Percentiles rank a stretch among this genome's conserved stretches.
These are phyloP conservation scores for Solanum paucissectum DNA, from an alignment of 257 asterid species.

Conservation along the genomic window DNA sequence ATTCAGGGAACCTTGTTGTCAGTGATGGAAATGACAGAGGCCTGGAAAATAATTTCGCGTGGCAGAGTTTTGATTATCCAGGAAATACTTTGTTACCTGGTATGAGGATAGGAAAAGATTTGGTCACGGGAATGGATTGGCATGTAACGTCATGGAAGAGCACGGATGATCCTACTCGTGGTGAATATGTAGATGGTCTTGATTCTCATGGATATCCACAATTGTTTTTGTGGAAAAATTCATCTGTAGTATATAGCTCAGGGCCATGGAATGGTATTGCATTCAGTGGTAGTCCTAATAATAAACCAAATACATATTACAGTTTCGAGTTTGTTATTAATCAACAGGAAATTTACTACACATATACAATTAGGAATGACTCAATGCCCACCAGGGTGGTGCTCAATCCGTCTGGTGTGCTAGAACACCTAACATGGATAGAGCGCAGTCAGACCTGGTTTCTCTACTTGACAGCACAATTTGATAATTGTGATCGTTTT, in stretches of 20 bases:
- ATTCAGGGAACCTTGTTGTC: slow-evolving; percentile 6
- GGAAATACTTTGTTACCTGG: slow-evolving; percentile 1
- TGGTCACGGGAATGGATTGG: background rate
- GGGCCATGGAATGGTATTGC: slow-evolving; percentile 12
- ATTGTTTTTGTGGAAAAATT: background rate
- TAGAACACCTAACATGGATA: slow-evolving; percentile 4
- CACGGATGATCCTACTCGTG: slow-evolving; percentile 5
- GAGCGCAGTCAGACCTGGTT: slow-evolving; percentile 12
- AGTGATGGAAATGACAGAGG: background rate
- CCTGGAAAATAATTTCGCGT: background rate
- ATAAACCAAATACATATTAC: background rate
- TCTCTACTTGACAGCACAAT: slow-evolving; percentile 1
- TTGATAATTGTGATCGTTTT: slow-evolving; percentile 20
- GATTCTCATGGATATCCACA: background rate
- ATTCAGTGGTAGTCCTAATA: background rate
- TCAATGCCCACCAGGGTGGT: background rate
- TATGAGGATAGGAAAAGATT: slow-evolving; percentile 8
- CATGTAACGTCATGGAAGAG: slow-evolving; percentile 5
- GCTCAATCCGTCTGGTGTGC: background rate
- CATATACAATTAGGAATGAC: background rate
- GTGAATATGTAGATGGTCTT: background rate
- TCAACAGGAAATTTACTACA: background rate
- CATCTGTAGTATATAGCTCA: background rate
- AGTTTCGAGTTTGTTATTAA: background rate
- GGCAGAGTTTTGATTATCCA: slow-evolving; percentile 17